Base-by-base conservation (phyloP, 768 basidiomycete species). In the Russula sp. region DNA sequence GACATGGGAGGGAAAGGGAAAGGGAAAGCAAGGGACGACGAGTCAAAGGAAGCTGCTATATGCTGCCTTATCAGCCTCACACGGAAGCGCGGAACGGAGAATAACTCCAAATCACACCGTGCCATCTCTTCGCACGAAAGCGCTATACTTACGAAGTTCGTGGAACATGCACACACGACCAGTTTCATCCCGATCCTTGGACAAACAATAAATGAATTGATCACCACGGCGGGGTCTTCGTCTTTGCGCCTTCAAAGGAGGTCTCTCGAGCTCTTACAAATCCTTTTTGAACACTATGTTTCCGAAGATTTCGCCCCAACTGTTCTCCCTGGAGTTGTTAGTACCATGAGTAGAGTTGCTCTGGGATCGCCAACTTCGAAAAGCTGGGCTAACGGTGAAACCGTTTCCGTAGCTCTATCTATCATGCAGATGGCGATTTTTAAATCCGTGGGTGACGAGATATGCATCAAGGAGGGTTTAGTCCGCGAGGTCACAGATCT, bases 321-420 rank as follows among this genome's bases (percentile, higher is more conserved):
- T 13, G 77, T 98, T 32, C 75, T 98, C 34, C 95, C 95, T 1
- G 95, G 95, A 1, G 80, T 88, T 36, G 80, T 92, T 62, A 94
- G 91, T 68, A 73, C 79, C 18, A 87, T 88, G 82, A 81, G 81
- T 34, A 91, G 86, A 68, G 72, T 92, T 14, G 80, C 87, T 6
- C 76, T 89, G 1, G 87, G 83, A 10, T 71, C 73, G 18, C 73
- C 77, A 5, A 72, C 76, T 32, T 74, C 71, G 34, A 87, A 83
- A 69, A 83, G 83, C 25, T 92, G 88, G 85, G 81, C 86, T 8
- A 85, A 83, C 63, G 88, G 90, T 7, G 86, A 87, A 22, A 75
- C 79, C 34, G 87, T 89, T 38, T 78, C 81, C 3, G 73, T 75
- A 5, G 78, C 86, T 4, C 76, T 93, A 9, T 69, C 73, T 11